Base-by-base conservation (phyloP, 1,284 basidiomycete species). In the Stereum hirsutum region DNA sequence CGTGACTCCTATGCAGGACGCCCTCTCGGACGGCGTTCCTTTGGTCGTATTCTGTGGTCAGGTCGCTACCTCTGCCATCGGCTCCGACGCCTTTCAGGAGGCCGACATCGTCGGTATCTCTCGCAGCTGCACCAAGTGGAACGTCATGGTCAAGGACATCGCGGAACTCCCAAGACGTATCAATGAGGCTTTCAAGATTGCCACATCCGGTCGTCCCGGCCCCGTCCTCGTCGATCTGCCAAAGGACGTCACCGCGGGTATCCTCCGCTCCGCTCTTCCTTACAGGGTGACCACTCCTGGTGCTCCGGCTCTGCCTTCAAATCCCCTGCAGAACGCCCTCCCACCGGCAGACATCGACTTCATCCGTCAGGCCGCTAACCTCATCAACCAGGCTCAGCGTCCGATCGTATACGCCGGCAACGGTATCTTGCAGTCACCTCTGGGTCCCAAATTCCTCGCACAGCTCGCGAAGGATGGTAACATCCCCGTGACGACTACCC, bases 101-200 rank as follows among this genome's bases (percentile, higher is more conserved):
- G 95, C 95, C 35, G 96, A 99, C 58, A 69, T 98, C 41, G 75
- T 99, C 48, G 96, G 96, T 43, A 99, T 99, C 62, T 96, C 92
- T 41, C 74, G 95, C 50, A 84, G 84, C 53, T 99, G 95, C 70
- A 98, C 96, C 23, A 99, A 99, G 65, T 99, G 95, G 96, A 99
- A 99, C 62, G 94, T 99, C 52, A 96, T 98, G 93, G 90, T 99
- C 49, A 98, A 98, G 68, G 93, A 96, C 61, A 91, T 99, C 50
- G 68, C 89, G 21, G 95, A 98, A 65, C 74, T 98, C 4, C 96
- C 95, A 6, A 72, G 95, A 40, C 76, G 95, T 51, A 96, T 99
- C 65, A 99, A 98, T 62, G 95, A 99, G 65, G 96, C 95, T 0
- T 99, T 99, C 80, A 96, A 98, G 66, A 98, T 99, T 52, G 95